Evolutionary conservation across 2,329 filamentous ascomycete genomes (phyloP).

Genomic region (Diaporthe vexans): DNA sequence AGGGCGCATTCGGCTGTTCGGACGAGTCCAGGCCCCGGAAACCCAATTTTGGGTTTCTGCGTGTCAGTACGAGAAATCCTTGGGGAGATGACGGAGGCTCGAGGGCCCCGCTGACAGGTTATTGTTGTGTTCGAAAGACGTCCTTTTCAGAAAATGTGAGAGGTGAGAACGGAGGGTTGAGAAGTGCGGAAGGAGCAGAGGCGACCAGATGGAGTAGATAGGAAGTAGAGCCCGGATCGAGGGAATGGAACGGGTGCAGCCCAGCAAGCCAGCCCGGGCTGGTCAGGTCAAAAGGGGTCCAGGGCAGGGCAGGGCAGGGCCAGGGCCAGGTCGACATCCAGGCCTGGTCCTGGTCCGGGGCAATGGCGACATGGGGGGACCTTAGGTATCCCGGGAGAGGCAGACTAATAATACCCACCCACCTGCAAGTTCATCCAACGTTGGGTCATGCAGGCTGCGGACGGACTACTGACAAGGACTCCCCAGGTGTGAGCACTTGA

Average conservation of each 20-base stretch:
- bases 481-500: not conserved
- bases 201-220: not conserved
- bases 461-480: conserved; percentile 15
- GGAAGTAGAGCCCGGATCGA: conserved; percentile 19
- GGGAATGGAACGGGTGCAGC: conserved; percentile 10
- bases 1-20: not conserved
- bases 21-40: not conserved
- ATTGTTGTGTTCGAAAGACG: not conserved
- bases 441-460: conserved; percentile 27
- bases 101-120: not conserved
- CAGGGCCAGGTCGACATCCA: not conserved
- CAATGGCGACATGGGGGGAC: conserved; percentile 28
- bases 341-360: conserved; percentile 27
- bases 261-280: not conserved
- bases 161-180: conserved; percentile 11
- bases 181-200: conserved; percentile 10
- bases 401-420: conserved; percentile 30
- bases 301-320: conserved; percentile 6
- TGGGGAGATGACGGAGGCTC: not conserved
- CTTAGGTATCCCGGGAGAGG: conserved; percentile 19
- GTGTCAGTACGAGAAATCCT: conserved; percentile 1
- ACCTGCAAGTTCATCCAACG: conserved; percentile 29
- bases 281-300: conserved; percentile 27
- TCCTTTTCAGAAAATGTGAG: conserved; percentile 14
- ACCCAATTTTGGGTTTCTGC: not conserved